phyloP scores from a whole-genome alignment of 305 asterid species.

The Lippia alba region DNA sequence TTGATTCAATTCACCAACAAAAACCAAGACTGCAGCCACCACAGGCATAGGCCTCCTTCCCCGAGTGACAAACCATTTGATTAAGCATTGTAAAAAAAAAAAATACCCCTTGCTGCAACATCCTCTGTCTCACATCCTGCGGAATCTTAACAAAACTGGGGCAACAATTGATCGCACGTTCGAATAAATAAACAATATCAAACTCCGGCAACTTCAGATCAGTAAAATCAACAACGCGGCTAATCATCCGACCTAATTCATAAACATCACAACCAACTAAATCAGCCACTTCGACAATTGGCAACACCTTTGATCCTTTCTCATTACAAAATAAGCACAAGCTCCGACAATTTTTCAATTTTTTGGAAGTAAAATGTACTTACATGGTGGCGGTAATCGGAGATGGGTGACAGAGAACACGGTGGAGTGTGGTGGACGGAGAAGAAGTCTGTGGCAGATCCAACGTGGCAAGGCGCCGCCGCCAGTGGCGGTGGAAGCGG shows the following conservation, averaged over 20 bases:
- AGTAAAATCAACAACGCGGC: constrained; percentile 62
- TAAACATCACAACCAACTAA: constrained; percentile 58
- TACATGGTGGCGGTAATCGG: too few relatives aligned
- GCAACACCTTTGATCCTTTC: constrained; percentile 53
- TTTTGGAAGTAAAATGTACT: too few relatives aligned
- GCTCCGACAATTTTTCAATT: too few relatives aligned
- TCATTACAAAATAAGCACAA: constrained; percentile 74
- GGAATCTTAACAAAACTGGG: constrained; percentile 45
- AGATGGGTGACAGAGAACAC: too few relatives aligned
- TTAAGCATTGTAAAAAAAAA: constrained; percentile 82
- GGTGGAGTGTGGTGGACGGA: too few relatives aligned
- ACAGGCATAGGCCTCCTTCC: constrained; percentile 83
- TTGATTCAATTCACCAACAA: constrained; percentile 66
- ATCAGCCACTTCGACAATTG: constrained; percentile 57
- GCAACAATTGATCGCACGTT: constrained; percentile 42
- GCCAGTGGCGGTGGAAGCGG: too few relatives aligned
- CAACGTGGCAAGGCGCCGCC: too few relatives aligned
- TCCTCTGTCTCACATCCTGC: constrained; percentile 47
- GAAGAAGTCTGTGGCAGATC: too few relatives aligned
- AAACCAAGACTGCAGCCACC: constrained; percentile 78
- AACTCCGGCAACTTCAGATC: constrained; percentile 70
- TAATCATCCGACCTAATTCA: constrained; percentile 78
- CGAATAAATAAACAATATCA: constrained; percentile 61
- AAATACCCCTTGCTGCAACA: constrained; percentile 79
- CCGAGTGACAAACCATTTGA: constrained; percentile 83